Evolutionary conservation across 2,329 filamentous ascomycete genomes (phyloP).

Genomic region (Botrytis porri): DNA sequence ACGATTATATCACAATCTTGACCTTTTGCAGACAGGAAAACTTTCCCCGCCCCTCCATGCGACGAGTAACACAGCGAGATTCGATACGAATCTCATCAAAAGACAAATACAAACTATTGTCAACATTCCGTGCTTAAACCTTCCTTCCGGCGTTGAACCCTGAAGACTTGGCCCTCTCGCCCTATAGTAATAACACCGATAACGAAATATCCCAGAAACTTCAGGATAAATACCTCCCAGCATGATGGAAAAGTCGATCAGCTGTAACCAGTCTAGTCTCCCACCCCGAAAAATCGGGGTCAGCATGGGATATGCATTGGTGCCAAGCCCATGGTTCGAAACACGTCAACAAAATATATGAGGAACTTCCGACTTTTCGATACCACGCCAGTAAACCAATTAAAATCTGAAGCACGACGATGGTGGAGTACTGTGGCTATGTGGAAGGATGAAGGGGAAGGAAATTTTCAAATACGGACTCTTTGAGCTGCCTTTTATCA

Average conservation of each 20-base stretch:
- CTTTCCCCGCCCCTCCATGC: background rate
- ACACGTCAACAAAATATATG: background rate
- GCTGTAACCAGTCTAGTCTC: background rate
- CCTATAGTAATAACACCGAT: background rate
- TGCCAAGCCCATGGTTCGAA: conserved; percentile 21
- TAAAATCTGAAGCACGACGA: background rate
- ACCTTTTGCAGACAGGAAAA: conserved; percentile 14
- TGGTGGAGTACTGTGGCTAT: background rate
- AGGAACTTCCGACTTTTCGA: conserved; percentile 2
- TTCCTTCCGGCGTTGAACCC: background rate
- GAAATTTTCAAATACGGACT: background rate
- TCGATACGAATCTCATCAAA: background rate
- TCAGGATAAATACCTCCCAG: background rate
- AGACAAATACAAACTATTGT: background rate
- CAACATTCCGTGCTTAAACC: background rate
- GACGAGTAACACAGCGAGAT: background rate
- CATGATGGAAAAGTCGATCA: background rate
- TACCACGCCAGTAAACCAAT: background rate
- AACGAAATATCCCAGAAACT: background rate
- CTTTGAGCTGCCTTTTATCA: background rate
- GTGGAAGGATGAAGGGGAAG: background rate
- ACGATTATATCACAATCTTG: conserved; percentile 10
- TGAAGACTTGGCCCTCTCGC: background rate
- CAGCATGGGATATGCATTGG: conserved; percentile 14
- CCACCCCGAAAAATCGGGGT: background rate